Evolutionary conservation across 345 rosid genomes (phyloP).

Genomic region (Brassica cretica): DNA sequence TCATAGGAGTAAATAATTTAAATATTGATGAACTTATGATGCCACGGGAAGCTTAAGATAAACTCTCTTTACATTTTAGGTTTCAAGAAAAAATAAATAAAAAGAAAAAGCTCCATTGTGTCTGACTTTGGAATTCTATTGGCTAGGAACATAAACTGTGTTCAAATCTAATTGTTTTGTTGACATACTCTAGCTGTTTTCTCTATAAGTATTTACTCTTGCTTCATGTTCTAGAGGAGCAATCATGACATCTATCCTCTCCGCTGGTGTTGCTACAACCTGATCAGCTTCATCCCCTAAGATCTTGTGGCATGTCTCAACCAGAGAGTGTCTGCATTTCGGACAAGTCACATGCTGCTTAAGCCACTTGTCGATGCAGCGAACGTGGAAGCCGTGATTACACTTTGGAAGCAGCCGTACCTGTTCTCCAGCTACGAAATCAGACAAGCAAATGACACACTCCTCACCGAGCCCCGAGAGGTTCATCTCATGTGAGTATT

Average conservation of each 20-base stretch:
- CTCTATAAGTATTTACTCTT: conserved; percentile 34
- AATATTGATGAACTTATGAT: conserved; percentile 10
- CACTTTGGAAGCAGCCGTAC: conserved; percentile 59
- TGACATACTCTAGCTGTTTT: conserved; percentile 22
- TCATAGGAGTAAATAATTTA: background rate
- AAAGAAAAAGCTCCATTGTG: background rate
- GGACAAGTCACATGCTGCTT: conserved; percentile 53
- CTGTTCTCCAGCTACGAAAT: conserved; percentile 48
- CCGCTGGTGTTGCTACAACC: conserved; percentile 20
- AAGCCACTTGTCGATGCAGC: conserved; percentile 59
- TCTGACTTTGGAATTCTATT: conserved; percentile 16
- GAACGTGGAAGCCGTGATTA: conserved; percentile 53
- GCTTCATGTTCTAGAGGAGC: conserved; percentile 47
- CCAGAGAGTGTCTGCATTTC: conserved; percentile 56
- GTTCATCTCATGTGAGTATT: conserved; percentile 44
- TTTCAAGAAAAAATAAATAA: background rate
- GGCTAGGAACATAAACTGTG: conserved; percentile 12
- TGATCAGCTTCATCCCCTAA: conserved; percentile 32
- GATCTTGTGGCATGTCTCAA: conserved; percentile 44
- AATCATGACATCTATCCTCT: conserved; percentile 30
- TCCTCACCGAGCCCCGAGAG: conserved; percentile 51
- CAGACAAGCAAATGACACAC: conserved; percentile 65
- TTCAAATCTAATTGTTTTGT: background rate
- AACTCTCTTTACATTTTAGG: conserved; percentile 22
- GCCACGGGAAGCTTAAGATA: conserved; percentile 2